Evolutionary conservation across 495 filamentous ascomycete species (phyloP), one percentile per base, ranked within the genome.

Genomic region (Penicillium atrosanguineum): DNA sequence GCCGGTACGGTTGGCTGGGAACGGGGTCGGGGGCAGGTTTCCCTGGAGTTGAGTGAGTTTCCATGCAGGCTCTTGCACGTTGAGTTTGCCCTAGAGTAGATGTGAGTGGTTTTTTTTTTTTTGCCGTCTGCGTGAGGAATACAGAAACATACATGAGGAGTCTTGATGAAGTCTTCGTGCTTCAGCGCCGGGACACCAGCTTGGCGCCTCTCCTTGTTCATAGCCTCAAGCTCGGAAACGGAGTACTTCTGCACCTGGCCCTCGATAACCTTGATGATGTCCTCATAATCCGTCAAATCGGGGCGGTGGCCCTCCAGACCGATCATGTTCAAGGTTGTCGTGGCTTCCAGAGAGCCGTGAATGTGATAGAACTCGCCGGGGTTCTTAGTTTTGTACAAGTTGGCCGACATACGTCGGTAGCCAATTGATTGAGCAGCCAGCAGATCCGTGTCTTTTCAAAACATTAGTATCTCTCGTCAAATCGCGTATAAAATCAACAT

Each of bases 271-370:
- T 83, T 74, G 60, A 90, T 84, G 55, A 83, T 80, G 15, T 86
- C 75, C 47, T 78, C 78, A 51, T 90, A 88, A 54, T 84, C 82
- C 2, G 79, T 86, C 61, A 89, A 56, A 48, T 82, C 79, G 11
- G 86, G 82, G 8, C 79, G 73, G 38, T 83, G 74, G 0, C 84
- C 73, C 16, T 85, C 81, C 25, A 91, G 72, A 1, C 85, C 86
- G 48, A 90, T 82, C 86, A 89, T 90, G 44, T 81, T 72, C 48
- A 90, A 70, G 3, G 86, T 86, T 7, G 76, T 81, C 11, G 76
- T 80, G 16, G 88, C 87, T 52, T 89, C 85, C 11, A 91, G 66
- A 1, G 87, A 90, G 26, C 88, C 87, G 66, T 91, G 88, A 50
- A 90, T 87, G 62, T 92, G 88, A 63, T 86, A 91, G 63, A 79